Evolutionary conservation across 2,329 filamentous ascomycete genomes (phyloP).

Genomic region (Dactylellina sp.): DNA sequence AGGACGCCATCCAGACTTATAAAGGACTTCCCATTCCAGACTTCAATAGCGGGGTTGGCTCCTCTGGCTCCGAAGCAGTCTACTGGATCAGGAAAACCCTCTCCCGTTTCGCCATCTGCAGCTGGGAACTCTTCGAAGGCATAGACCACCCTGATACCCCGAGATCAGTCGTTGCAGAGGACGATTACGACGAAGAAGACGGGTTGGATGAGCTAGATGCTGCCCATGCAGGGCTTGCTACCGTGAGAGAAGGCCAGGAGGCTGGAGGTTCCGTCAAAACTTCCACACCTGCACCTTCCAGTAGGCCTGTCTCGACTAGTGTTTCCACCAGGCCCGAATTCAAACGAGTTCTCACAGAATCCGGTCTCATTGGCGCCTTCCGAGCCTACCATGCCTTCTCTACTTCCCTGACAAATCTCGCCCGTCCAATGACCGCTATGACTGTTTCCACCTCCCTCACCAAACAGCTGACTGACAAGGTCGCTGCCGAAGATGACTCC

Average conservation of each 20-base stretch:
- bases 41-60: constrained; percentile 45
- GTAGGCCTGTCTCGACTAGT: background rate
- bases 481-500: constrained; percentile 43
- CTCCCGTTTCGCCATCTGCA: constrained; percentile 52
- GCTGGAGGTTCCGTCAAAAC: constrained; percentile 10
- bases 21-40: constrained; percentile 47
- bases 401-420: constrained; percentile 31
- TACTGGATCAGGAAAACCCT: constrained; percentile 55
- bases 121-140: constrained; percentile 55
- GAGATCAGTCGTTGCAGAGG: constrained; percentile 27
- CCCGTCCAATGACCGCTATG: constrained; percentile 31
- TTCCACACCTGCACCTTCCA: constrained; percentile 6
- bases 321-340: constrained; percentile 32
- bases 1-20: constrained; percentile 51
- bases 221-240: constrained; percentile 22
- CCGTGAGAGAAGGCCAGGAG: constrained; percentile 22
- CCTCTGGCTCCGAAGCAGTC: constrained; percentile 41
- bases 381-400: constrained; percentile 55
- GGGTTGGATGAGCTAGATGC: constrained; percentile 50
- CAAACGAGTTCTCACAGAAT: constrained; percentile 39
- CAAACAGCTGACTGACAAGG: constrained; percentile 39
- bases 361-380: constrained; percentile 51
- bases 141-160: constrained; percentile 45
- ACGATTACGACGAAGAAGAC: constrained; percentile 48
- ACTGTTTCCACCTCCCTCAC: constrained; percentile 25